Evolutionary conservation across 192 early-diverging fungal species (phyloP).

Genomic region (Gigaspora rosea): DNA sequence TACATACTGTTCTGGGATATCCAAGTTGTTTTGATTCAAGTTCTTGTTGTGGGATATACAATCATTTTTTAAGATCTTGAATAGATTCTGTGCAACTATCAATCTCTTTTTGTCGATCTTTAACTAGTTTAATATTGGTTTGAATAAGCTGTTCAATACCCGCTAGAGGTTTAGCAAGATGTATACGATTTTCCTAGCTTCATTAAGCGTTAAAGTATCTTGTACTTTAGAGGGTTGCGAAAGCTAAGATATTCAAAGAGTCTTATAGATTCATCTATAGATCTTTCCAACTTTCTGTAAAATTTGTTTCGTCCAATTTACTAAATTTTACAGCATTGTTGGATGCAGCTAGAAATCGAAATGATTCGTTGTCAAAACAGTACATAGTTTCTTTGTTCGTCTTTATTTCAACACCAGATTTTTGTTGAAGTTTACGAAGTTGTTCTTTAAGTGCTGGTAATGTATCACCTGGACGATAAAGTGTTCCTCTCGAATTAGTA

Average conservation of each 20-base stretch:
- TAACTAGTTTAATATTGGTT: constrained; percentile 30
- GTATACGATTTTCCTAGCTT: constrained; percentile 34
- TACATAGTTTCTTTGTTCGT: constrained; percentile 29
- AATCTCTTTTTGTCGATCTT: constrained; percentile 29
- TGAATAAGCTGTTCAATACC: constrained; percentile 36
- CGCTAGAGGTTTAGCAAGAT: constrained; percentile 33
- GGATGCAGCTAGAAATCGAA: constrained; percentile 38
- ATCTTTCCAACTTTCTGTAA: constrained; percentile 37
- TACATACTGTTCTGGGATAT: constrained; percentile 38
- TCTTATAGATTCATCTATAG: constrained; percentile 29
- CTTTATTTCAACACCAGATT: constrained; percentile 25
- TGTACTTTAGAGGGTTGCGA: constrained; percentile 31
- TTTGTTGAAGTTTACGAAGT: constrained; percentile 30
- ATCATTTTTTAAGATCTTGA: constrained; percentile 30
- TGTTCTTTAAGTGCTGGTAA: constrained; percentile 29
- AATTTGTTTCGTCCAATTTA: constrained; percentile 33
- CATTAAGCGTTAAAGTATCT: constrained; percentile 39
- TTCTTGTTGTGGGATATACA: constrained; percentile 31
- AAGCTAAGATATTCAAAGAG: constrained; percentile 31
- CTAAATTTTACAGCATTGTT: too few species aligned
- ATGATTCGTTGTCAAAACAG: constrained; percentile 40
- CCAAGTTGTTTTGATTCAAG: constrained; percentile 30
- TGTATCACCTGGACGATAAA: constrained; percentile 41
- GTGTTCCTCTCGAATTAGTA: constrained; percentile 34
- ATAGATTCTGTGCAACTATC: constrained; percentile 30